Conservation (phyloP, 2,329 filamentous ascomycete genomes). For the Alternaria solani region DNA sequence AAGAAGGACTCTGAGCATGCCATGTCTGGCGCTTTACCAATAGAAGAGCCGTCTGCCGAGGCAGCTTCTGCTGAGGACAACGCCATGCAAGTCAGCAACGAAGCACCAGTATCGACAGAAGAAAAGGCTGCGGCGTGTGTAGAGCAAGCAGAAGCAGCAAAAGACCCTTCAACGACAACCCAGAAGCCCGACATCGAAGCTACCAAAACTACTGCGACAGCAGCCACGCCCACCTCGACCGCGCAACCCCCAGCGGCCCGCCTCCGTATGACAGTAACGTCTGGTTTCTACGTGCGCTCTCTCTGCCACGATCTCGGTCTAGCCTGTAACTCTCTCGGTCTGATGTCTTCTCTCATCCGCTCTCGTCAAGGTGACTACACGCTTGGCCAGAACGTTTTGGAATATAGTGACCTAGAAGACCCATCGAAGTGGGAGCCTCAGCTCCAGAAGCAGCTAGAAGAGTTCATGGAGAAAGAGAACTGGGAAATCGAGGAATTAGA, state of each 20-base stretch:
- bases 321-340: conserved; percentile 79
- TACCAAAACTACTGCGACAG: neutral
- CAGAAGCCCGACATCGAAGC: neutral
- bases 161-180: neutral
- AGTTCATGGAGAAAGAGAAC: conserved; percentile 58
- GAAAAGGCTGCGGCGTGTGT: conserved; percentile 1
- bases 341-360: conserved; percentile 86
- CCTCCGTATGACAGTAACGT: conserved; percentile 90
- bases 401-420: conserved; percentile 77
- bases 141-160: neutral
- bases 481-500: conserved; percentile 42
- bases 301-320: conserved; percentile 90
- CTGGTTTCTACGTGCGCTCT: conserved; percentile 95
- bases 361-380: conserved; percentile 83
- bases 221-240: conserved; percentile 2
- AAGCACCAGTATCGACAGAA: conserved; percentile 1
- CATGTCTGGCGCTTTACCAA: conserved; percentile 46
- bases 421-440: conserved; percentile 85
- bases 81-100: neutral
- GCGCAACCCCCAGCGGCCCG: conserved; percentile 71
- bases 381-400: conserved; percentile 74
- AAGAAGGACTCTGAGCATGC: conserved; percentile 40
- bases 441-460: conserved; percentile 66
- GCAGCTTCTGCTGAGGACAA: neutral
- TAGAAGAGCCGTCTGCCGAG: conserved; percentile 13